Percentiles rank a stretch among this genome's conserved stretches.
phyloP scores from a whole-genome alignment of 140 eudicot species.

The Bidens hawaiensis region DNA sequence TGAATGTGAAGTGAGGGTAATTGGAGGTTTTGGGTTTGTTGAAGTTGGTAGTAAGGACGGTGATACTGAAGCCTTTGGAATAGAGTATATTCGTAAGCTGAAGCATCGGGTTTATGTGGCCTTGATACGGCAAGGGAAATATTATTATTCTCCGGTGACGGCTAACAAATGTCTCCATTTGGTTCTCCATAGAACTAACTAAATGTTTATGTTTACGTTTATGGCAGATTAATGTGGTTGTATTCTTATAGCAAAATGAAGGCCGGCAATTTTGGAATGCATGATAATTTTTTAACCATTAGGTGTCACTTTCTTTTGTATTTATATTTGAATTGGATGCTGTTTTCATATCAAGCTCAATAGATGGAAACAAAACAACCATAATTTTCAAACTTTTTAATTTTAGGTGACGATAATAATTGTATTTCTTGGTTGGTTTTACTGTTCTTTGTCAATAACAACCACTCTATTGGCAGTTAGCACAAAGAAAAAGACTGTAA shows the following conservation, averaged over 20 bases:
- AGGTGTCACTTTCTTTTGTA: background rate
- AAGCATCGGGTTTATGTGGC: conserved; percentile 41
- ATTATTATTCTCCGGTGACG: conserved; percentile 10
- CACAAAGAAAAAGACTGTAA: too few species aligned
- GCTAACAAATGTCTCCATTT: background rate
- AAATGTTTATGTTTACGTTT: background rate
- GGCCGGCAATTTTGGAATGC: background rate
- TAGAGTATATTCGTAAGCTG: conserved; percentile 38
- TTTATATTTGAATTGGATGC: background rate
- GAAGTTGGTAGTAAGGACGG: conserved; percentile 31
- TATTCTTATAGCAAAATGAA: background rate
- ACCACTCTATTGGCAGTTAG: too few species aligned
- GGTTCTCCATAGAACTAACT: conserved; percentile 11
- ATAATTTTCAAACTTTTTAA: background rate
- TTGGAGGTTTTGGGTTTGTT: conserved; percentile 29
- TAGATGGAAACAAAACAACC: background rate
- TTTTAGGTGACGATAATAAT: too few species aligned
- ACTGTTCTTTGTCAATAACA: too few species aligned
- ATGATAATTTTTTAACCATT: background rate
- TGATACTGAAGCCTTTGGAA: conserved; percentile 39
- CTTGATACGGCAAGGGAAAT: conserved; percentile 41
- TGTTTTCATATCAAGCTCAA: background rate
- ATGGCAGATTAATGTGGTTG: background rate
- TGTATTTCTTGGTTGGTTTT: too few species aligned
- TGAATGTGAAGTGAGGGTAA: conserved; percentile 49